Conservation (phyloP, 768 basidiomycete genomes). For the Podaxis sp. region DNA sequence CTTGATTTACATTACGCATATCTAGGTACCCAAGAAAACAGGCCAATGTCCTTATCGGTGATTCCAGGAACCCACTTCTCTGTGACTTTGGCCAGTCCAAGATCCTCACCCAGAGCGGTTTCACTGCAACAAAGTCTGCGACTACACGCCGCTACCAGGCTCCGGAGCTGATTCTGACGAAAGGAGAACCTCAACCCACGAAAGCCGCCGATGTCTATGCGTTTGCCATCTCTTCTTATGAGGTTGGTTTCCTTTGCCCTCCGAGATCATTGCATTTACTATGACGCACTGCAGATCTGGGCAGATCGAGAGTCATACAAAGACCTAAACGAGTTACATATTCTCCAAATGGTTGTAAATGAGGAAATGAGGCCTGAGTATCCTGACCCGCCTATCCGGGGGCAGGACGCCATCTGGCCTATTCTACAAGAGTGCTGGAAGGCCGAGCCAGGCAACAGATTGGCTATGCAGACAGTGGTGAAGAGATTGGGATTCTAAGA, state of each 20-base stretch:
- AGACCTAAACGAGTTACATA: too few species aligned
- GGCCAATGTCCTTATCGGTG: background rate
- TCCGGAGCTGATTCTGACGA: background rate
- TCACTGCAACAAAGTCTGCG: background rate
- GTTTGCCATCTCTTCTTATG: background rate
- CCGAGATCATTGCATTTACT: background rate
- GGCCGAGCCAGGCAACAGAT: too few species aligned
- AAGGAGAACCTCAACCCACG: background rate
- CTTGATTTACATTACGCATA: background rate
- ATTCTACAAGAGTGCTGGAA: too few species aligned
- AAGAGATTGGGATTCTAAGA: too few species aligned
- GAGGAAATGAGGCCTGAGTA: too few species aligned
- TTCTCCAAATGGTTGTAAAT: too few species aligned
- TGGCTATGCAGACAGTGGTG: too few species aligned
- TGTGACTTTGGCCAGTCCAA: background rate
- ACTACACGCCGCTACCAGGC: background rate
- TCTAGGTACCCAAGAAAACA: background rate
- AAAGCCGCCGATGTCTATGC: background rate
- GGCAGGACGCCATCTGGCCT: too few species aligned
- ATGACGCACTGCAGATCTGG: background rate
- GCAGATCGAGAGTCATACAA: background rate
- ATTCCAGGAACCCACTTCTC: background rate
- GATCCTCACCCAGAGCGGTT: background rate
- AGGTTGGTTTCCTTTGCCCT: background rate
- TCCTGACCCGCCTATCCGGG: too few species aligned